These are phyloP conservation scores for Lactarius vividus DNA, from an alignment of 768 basidiomycete species.

Conservation along the genomic window DNA sequence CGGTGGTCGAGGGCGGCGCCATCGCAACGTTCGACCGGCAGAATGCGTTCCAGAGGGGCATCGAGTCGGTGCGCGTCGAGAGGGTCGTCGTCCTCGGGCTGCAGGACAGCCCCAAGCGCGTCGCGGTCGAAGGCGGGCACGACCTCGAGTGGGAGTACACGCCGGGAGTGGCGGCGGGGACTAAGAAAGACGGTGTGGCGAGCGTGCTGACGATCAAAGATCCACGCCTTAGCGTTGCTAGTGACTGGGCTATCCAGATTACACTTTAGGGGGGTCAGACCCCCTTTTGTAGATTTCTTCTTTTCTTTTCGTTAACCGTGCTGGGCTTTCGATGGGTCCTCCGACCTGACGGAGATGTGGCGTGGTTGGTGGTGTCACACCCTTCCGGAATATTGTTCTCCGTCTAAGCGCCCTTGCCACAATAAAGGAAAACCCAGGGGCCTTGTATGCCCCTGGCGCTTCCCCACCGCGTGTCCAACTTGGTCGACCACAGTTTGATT, in stretches of 20 bases:
- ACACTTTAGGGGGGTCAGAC: slow-evolving; percentile 22
- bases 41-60: slow-evolving; percentile 67
- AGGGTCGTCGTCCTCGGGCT: slow-evolving; percentile 79
- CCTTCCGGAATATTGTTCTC: not conserved
- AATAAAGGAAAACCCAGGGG: slow-evolving; percentile 13
- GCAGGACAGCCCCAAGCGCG: slow-evolving; percentile 53
- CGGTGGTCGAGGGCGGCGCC: slow-evolving; percentile 52
- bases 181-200: slow-evolving; percentile 61
- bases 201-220: slow-evolving; percentile 76
- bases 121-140: slow-evolving; percentile 48
- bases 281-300: not conserved
- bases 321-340: not conserved
- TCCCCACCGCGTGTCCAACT: slow-evolving; percentile 13
- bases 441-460: not conserved
- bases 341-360: slow-evolving; percentile 1
- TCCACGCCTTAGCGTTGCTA: slow-evolving; percentile 54
- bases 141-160: slow-evolving; percentile 69
- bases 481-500: slow-evolving; percentile 20
- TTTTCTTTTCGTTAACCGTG: not conserved
- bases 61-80: slow-evolving; percentile 76
- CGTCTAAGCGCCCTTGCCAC: slow-evolving; percentile 10
- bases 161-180: slow-evolving; percentile 53
- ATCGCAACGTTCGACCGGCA: slow-evolving; percentile 48
- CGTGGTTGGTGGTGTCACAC: slow-evolving; percentile 1
- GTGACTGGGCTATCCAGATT: slow-evolving; percentile 62